Conservation (phyloP, 2,329 filamentous ascomycete species). For the Aspergillus sojae region DNA sequence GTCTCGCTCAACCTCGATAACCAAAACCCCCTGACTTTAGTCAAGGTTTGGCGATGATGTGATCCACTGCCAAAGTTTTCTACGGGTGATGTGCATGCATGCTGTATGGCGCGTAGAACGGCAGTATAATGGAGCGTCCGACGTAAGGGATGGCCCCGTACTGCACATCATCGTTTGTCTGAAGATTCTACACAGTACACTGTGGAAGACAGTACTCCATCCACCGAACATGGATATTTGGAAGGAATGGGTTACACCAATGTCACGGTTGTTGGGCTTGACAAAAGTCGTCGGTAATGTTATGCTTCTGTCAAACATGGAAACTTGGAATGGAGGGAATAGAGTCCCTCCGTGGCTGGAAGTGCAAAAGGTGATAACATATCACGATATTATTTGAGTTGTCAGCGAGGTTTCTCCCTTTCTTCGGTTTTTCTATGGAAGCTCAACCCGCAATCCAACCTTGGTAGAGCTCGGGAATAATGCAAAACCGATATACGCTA, state of each 20-base stretch:
- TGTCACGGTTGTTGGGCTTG: neutral
- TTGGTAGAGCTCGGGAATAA: neutral
- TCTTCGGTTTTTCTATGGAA: neutral
- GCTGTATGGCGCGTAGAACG: neutral
- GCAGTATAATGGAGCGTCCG: conserved; percentile 10
- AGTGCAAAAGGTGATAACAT: neutral
- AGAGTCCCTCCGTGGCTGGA: neutral
- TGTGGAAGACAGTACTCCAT: neutral
- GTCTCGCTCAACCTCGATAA: neutral
- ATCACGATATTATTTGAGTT: neutral
- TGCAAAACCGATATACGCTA: neutral
- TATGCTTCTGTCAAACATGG: conserved; percentile 10
- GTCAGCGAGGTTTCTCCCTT: neutral
- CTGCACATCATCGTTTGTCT: conserved; percentile 3
- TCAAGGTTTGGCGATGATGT: neutral
- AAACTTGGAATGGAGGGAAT: neutral
- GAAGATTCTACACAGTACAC: conserved; percentile 7
- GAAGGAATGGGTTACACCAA: neutral
- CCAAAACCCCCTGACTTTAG: neutral
- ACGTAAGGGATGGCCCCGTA: conserved; percentile 22
- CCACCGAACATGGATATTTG: neutral
- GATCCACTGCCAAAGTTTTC: neutral
- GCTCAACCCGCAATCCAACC: neutral
- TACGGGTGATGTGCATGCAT: conserved; percentile 3
- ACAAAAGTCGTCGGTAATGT: neutral